phyloP scores from a whole-genome alignment of 1,139 yeast genomes.

The Geotrichum fermentans region DNA sequence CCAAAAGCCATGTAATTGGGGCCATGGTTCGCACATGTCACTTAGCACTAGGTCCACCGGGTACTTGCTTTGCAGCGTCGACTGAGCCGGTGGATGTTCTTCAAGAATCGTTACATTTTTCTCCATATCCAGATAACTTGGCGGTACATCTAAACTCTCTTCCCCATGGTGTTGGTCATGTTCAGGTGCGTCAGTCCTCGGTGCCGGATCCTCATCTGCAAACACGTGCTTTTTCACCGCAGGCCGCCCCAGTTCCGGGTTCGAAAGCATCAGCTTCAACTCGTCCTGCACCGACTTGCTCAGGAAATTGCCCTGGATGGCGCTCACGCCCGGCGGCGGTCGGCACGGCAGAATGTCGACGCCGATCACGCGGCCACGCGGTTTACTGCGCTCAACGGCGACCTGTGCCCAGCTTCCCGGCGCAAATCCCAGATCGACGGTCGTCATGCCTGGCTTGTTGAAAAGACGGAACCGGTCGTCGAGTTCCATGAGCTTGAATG shows the following conservation, averaged over 20 bases:
- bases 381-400: slow-evolving; percentile 54
- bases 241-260: slow-evolving; percentile 32
- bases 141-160: slow-evolving; percentile 8
- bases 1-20: slow-evolving; percentile 61
- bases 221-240: slow-evolving; percentile 31
- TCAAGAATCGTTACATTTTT: slow-evolving; percentile 13
- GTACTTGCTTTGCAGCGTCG: slow-evolving; percentile 20
- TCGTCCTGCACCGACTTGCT: slow-evolving; percentile 60
- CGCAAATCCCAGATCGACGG: slow-evolving; percentile 87
- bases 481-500: slow-evolving; percentile 67
- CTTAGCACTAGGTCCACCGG: slow-evolving; percentile 71
- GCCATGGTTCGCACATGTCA: slow-evolving; percentile 79
- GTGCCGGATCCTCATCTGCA: slow-evolving; percentile 31
- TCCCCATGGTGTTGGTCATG: slow-evolving; percentile 6
- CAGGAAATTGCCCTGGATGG: slow-evolving; percentile 82
- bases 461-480: slow-evolving; percentile 61
- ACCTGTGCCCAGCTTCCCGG: slow-evolving; percentile 97
- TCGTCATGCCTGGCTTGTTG: slow-evolving; percentile 46
- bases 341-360: slow-evolving; percentile 73
- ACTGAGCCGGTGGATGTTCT: slow-evolving; percentile 1
- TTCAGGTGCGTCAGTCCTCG: slow-evolving; percentile 3
- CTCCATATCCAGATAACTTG: slow-evolving; percentile 25
- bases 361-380: slow-evolving; percentile 69
- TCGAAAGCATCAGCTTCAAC: slow-evolving; percentile 50
- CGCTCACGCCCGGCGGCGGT: slow-evolving; percentile 75